Evolutionary conservation across 108 stramenopile species (phyloP).

Genomic region (Craspedostauros australis): DNA sequence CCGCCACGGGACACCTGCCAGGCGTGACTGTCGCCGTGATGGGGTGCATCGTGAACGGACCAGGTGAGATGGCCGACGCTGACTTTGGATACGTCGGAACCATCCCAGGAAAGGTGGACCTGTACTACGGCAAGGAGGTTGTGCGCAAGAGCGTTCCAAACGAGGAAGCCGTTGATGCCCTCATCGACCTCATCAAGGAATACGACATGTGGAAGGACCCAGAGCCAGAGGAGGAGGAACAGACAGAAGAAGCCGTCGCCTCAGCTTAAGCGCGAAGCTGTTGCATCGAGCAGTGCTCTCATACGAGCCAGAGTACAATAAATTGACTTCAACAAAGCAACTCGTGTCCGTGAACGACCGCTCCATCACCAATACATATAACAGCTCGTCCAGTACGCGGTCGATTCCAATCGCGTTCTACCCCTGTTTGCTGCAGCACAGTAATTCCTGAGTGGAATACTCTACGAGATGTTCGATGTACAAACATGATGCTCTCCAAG

Average conservation of each 20-base stretch:
- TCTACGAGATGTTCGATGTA: too few species aligned
- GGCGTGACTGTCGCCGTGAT: conserved; percentile 97
- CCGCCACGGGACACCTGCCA: conserved; percentile 92
- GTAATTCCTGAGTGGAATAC: too few species aligned
- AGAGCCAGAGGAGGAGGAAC: conserved; percentile 67
- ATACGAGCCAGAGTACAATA: too few species aligned
- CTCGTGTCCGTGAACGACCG: too few species aligned
- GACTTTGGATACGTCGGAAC: conserved; percentile 98
- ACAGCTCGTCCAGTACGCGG: too few species aligned
- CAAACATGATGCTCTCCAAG: too few species aligned
- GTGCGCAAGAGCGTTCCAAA: conserved; percentile 89
- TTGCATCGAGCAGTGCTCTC: too few species aligned
- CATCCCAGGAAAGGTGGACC: conserved; percentile 92
- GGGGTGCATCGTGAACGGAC: conserved; percentile 98
- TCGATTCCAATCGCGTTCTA: too few species aligned
- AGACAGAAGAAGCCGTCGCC: conserved; percentile 34
- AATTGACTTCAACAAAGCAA: too few species aligned
- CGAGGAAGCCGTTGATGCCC: conserved; percentile 86
- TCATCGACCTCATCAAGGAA: conserved; percentile 93
- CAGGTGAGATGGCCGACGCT: conserved; percentile 98
- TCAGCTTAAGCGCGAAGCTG: conserved; percentile 6
- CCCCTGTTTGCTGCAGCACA: too few species aligned
- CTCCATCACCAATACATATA: too few species aligned
- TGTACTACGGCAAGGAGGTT: conserved; percentile 95
- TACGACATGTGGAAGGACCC: conserved; percentile 94